Evolutionary conservation across 73 alveolate species (phyloP).

Genomic region (Paraurostyla sp.): DNA sequence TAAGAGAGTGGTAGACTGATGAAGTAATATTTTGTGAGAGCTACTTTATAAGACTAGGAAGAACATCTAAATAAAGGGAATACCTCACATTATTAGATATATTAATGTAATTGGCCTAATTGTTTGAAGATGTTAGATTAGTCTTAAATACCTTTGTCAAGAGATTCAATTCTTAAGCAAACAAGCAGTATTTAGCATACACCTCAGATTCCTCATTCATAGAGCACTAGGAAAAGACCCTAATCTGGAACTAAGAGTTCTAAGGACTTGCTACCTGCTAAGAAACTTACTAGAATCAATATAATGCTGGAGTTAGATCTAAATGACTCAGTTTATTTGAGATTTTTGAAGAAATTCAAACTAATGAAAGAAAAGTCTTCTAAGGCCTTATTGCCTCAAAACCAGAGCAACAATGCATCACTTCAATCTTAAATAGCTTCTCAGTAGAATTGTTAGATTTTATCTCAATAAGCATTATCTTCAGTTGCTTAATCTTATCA

Average conservation of each 20-base stretch:
- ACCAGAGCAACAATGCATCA: neutral
- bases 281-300: neutral
- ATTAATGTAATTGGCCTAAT: conserved; percentile 30
- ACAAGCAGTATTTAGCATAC: neutral
- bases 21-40: neutral
- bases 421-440: neutral
- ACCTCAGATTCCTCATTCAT: neutral
- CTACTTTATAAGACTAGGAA: neutral
- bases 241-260: neutral
- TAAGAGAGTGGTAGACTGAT: neutral
- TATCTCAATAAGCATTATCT: neutral
- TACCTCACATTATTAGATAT: neutral
- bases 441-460: neutral
- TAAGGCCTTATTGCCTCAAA: neutral
- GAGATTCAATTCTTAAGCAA: neutral
- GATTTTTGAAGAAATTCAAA: conserved; percentile 32
- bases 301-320: neutral
- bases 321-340: neutral
- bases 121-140: neutral
- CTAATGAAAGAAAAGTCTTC: conserved; percentile 15
- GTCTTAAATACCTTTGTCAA: neutral
- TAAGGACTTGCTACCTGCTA: neutral
- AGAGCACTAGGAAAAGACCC: conserved; percentile 1
- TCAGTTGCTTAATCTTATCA: neutral
- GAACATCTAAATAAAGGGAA: neutral